Conservation (phyloP, 2,329 filamentous ascomycete genomes). For the Aspergillus proliferans region DNA sequence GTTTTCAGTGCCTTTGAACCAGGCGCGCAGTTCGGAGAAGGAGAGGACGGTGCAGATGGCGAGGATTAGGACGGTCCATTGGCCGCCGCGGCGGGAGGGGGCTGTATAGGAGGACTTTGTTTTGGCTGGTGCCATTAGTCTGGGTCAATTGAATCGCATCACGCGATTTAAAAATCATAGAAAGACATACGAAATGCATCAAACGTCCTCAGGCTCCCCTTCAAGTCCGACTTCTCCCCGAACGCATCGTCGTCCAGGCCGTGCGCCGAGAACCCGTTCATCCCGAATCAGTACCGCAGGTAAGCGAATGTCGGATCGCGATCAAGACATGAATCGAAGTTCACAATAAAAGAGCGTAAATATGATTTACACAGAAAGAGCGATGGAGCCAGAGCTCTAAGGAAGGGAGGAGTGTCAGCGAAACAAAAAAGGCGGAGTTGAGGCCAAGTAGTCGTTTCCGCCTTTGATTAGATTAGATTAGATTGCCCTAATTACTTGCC, state of each 20-base stretch:
- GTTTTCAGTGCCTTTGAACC: slow-evolving; percentile 76
- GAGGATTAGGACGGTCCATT: slow-evolving; percentile 83
- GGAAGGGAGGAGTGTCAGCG: slow-evolving; percentile 1
- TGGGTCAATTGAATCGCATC: slow-evolving; percentile 4
- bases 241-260: slow-evolving; percentile 73
- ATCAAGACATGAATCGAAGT: slow-evolving; percentile 21
- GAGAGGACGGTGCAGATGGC: slow-evolving; percentile 68
- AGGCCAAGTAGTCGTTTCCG: slow-evolving; percentile 17
- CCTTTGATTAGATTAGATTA: slow-evolving; percentile 3
- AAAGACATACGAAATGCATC: slow-evolving; percentile 82
- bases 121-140: slow-evolving; percentile 60
- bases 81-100: slow-evolving; percentile 76
- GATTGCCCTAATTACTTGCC: slow-evolving; percentile 9
- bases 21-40: slow-evolving; percentile 69
- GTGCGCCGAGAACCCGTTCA: slow-evolving; percentile 73
- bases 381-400: neutral
- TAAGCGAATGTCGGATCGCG: slow-evolving; percentile 2
- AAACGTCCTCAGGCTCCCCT: slow-evolving; percentile 66
- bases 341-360: slow-evolving; percentile 2
- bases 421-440: slow-evolving; percentile 8
- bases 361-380: neutral
- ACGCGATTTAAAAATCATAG: neutral
- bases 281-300: slow-evolving; percentile 34
- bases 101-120: slow-evolving; percentile 90
- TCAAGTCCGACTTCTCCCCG: slow-evolving; percentile 59